Base-by-base conservation (phyloP, 495 filamentous ascomycete species). In the Penicillium dipodomyicola region DNA sequence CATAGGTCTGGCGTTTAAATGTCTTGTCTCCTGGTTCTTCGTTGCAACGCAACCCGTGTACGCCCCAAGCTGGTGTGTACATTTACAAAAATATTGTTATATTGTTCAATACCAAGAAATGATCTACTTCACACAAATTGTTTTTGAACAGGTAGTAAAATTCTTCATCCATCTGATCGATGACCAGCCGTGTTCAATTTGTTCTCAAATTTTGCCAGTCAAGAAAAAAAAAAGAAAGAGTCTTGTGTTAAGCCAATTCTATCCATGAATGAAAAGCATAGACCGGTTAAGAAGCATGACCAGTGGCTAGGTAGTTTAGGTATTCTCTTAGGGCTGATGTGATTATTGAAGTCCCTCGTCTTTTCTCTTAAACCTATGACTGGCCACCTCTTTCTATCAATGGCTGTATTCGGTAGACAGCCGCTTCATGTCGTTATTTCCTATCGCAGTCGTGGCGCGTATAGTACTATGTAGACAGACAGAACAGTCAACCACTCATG, bases 401-500 rank as follows among this genome's bases (percentile, higher is more conserved):
- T 37, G 15, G 14, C 5, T 37, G 14, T 15, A 5, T 37, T 37
- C 33, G 33, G 33, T 37, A 37, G 14, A 37, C n/a, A 7, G 4
- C 35, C 35, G 6, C 35, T 17, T 17, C 5, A 33, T 14, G 10
- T 33, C 12, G 14, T 15, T 15, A 39, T 39, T 39, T 39, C 14
- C 33, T 6, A 37, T n/a, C n/a, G 15, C 5, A 15, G 15, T 3
- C 2, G n/a, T 7, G 33, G 35, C 35, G 8, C 8, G 7, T 39
- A 17, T 39, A 15, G 1, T n/a, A 7, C 35, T 39, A 17, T 49
- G 22, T 49, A 19, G 56, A 89, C 85, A 72, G 91, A 91, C 30
- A 88, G 65, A 81, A 67, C 63, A 22, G 57, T 51, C 19, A 22
- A 23, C 41, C 11, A 6, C 29, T 5, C 4, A 32, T 6, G n/a